Base-by-base conservation (phyloP, 768 basidiomycete species). In the Pleurotus giganteus region DNA sequence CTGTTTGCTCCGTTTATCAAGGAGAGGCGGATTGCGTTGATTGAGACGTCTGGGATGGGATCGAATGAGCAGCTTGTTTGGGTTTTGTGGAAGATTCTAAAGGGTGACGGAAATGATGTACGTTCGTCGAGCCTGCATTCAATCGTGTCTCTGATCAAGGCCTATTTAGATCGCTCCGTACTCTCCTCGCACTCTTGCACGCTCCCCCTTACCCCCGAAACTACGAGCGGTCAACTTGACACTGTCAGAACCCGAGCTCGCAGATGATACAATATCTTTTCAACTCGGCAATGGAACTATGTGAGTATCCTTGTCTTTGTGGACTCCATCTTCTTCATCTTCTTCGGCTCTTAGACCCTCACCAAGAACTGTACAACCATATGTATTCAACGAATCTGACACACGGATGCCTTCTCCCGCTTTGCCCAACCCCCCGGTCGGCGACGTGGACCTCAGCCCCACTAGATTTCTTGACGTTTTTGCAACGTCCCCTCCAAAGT, bases 61-160 rank as follows among this genome's bases (percentile, higher is more conserved):
- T 76, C 81, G 47, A 89, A 83, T 65, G 89, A 91, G 64, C 89
- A 89, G 62, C 72, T 91, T 46, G 86, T 91, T 34, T 91, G 89
- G 88, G 89, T 91, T 41, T 74, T 91, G 57, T 91, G 89, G 89
- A 91, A 91, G 71, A 88, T 91, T 54, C 71, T 91, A 53, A 88
- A 83, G 66, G 90, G 89, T 50, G 88, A 91, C 65, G 89, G 89
- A 17, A 84, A 83, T 57, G 89, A 91, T 75, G 89, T 90, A 58
- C 61, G 84, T 32, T 19, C n/a, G 21, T 53, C 42, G 31, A 6
- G 11, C 13, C 45, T 56, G 26, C 28, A 23, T 26, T 54, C 11
- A 12, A 51, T 47, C 44, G 13, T 58, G 26, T 36, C 1, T 9
- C 24, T 32, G 37, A 56, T 42, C 37, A n/a, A n/a, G n/a, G 21